These are phyloP conservation scores for Penicillium lividum DNA, from an alignment of 495 filamentous ascomycete genomes.

Conservation along the genomic window DNA sequence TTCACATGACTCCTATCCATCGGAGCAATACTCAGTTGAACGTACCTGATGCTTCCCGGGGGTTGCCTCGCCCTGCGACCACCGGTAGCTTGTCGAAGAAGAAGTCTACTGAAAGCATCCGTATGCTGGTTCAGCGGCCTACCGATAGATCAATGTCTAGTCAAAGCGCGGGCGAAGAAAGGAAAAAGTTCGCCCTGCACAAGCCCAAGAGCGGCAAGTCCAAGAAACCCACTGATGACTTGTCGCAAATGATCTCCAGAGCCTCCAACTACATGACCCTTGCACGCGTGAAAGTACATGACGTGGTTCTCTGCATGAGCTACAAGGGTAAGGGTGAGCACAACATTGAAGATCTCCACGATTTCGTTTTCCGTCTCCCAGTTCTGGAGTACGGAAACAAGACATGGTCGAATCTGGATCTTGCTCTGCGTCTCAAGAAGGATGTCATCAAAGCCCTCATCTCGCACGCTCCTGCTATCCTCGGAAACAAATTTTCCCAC, in stretches of 20 bases:
- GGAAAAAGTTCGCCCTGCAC: constrained; percentile 57
- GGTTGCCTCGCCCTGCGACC: constrained; percentile 32
- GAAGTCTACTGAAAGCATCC: constrained; percentile 67
- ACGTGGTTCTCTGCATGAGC: constrained; percentile 90
- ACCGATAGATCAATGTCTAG: constrained; percentile 46
- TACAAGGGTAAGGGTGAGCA: constrained; percentile 96
- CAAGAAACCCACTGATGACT: constrained; percentile 72
- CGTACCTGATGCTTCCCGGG: constrained; percentile 24
- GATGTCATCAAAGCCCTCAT: constrained; percentile 93
- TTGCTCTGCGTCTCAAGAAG: constrained; percentile 87
- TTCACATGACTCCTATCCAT: constrained; percentile 41
- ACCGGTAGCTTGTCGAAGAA: constrained; percentile 55
- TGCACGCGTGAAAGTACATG: constrained; percentile 90
- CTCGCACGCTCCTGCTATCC: constrained; percentile 92
- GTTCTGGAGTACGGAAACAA: constrained; percentile 96
- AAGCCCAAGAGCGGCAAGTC: constrained; percentile 53
- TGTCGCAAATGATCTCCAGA: constrained; percentile 97
- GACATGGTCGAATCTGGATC: constrained; percentile 97
- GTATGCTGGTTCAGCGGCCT: constrained; percentile 48
- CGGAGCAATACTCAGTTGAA: constrained; percentile 48
- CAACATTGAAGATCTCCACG: constrained; percentile 93
- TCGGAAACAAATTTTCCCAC: constrained; percentile 93
- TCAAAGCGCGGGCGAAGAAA: constrained; percentile 56
- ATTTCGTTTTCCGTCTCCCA: constrained; percentile 95
- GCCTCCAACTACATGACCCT: constrained; percentile 98